Evolutionary conservation across 2,329 filamentous ascomycete species (phyloP).

Genomic region (Pyrenophora teres): DNA sequence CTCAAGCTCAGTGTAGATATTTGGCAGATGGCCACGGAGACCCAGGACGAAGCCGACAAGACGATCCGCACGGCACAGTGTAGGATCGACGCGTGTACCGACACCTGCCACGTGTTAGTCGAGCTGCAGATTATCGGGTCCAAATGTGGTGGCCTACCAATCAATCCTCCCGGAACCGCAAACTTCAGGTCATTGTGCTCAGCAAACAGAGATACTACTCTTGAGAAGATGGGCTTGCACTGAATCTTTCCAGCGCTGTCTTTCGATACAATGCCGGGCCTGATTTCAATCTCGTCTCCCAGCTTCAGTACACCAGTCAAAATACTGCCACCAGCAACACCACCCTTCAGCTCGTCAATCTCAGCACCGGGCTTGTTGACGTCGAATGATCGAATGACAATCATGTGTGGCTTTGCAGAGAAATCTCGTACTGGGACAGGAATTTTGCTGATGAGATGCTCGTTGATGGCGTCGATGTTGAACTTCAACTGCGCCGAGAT

Average conservation of each 20-base stretch:
- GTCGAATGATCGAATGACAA: slow-evolving; percentile 98
- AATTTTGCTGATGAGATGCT: slow-evolving; percentile 93
- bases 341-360: slow-evolving; percentile 97
- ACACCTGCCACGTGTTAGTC: slow-evolving; percentile 63
- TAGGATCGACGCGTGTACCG: slow-evolving; percentile 95
- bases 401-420: slow-evolving; percentile 92
- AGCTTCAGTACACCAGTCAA: slow-evolving; percentile 96
- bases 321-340: slow-evolving; percentile 96
- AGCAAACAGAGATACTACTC: slow-evolving; percentile 92
- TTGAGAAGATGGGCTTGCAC: slow-evolving; percentile 96
- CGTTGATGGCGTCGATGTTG: slow-evolving; percentile 98
- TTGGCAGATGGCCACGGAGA: slow-evolving; percentile 88
- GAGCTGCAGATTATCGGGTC: background rate
- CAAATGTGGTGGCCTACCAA: slow-evolving; percentile 55
- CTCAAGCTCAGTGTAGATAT: slow-evolving; percentile 98
- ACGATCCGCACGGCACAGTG: slow-evolving; percentile 97
- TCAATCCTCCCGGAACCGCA: slow-evolving; percentile 94
- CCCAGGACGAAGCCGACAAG: slow-evolving; percentile 97
- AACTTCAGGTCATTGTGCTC: slow-evolving; percentile 99
- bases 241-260: slow-evolving; percentile 92
- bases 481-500: slow-evolving; percentile 98
- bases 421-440: slow-evolving; percentile 92
- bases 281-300: slow-evolving; percentile 97
- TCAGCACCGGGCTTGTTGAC: slow-evolving; percentile 99
- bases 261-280: slow-evolving; percentile 96